phyloP scores from a whole-genome alignment of 495 filamentous ascomycete species.

The Penicillium lividum region DNA sequence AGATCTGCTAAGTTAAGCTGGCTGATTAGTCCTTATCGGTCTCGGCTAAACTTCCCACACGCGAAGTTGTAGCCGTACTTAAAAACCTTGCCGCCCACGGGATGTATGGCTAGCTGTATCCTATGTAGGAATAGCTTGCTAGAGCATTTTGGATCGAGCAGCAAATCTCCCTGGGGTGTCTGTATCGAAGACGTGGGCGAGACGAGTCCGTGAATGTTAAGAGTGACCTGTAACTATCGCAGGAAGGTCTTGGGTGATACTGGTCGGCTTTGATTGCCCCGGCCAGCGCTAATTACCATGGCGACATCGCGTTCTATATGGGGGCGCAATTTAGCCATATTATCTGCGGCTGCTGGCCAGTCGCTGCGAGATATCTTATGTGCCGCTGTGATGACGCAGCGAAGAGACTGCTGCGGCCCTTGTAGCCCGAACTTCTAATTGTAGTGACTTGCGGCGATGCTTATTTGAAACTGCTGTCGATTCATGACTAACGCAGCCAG shows the following conservation, averaged over 20 bases:
- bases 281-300: background rate
- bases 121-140: background rate
- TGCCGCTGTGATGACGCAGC: background rate
- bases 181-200: background rate
- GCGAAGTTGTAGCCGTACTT: background rate
- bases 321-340: background rate
- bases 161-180: background rate
- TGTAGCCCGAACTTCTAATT: constrained; percentile 21
- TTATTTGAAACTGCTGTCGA: constrained; percentile 20
- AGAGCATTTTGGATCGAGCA: background rate
- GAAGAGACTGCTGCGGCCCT: background rate
- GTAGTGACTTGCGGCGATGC: constrained; percentile 16
- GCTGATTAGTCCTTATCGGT: background rate
- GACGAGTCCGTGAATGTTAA: background rate
- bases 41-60: background rate
- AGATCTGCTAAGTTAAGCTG: background rate
- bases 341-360: background rate
- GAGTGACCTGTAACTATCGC: background rate
- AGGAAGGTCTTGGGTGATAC: background rate
- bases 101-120: background rate
- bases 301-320: background rate
- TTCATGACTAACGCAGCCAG: constrained; percentile 26
- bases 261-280: background rate
- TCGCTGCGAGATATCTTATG: background rate
- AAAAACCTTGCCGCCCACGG: background rate